Conservation (phyloP, 2,329 filamentous ascomycete genomes). For the Dactylellina drechsleri region DNA sequence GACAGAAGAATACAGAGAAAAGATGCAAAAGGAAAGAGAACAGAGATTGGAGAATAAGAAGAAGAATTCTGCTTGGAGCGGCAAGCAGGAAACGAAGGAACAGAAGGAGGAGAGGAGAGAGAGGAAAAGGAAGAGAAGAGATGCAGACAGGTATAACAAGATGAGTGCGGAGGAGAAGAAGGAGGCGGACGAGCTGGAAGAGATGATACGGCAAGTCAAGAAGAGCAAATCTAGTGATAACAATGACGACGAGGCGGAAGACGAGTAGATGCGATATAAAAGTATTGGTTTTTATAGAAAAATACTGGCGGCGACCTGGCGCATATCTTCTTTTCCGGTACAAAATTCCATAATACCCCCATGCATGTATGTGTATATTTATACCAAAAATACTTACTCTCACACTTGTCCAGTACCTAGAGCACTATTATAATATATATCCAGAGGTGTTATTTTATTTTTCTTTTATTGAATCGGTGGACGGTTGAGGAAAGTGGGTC, state of each 20-base stretch:
- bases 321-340: neutral
- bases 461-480: too few species aligned
- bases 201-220: constrained; percentile 77
- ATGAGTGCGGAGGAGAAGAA: constrained; percentile 73
- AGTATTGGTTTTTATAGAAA: neutral
- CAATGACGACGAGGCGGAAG: constrained; percentile 58
- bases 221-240: constrained; percentile 64
- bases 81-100: constrained; percentile 67
- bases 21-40: constrained; percentile 63
- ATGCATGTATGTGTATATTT: too few species aligned
- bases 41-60: constrained; percentile 61
- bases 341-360: too few species aligned
- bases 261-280: constrained; percentile 5
- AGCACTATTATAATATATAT: too few species aligned
- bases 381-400: too few species aligned
- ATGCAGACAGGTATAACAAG: constrained; percentile 70
- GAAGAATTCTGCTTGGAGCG: constrained; percentile 60
- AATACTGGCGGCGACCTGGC: neutral
- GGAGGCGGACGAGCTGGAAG: constrained; percentile 71
- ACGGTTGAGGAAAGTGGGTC: too few species aligned
- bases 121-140: constrained; percentile 74
- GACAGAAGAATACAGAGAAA: constrained; percentile 57
- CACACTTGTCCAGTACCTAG: too few species aligned
- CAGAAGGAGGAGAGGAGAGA: constrained; percentile 78
- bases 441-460: too few species aligned